Evolutionary conservation across 1,139 yeast species (phyloP), one percentile per base, ranked within the genome.

Genomic region (Debaryomycetaceae sp.): DNA sequence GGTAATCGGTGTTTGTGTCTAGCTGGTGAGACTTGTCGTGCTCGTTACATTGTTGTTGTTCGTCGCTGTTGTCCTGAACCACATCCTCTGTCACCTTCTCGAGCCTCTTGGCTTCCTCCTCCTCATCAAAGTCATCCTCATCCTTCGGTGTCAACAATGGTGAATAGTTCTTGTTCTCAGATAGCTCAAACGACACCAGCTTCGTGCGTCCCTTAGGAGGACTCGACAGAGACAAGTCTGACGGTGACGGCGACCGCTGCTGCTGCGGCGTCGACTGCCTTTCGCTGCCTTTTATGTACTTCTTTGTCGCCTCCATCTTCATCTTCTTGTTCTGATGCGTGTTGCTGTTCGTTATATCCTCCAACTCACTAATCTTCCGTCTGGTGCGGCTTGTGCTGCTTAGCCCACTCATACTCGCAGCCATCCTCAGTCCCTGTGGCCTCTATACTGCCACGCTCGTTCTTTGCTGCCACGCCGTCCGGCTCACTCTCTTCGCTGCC

Each of bases 91-190:
- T 29, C 27, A 31, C 37, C 22, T 35, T n/a, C 8, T 35, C 36
- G 20, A 38, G 44, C 23, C 22, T 23, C 14, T 34, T 29, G 14
- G 24, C 47, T n/a, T 42, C 41, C 24, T 43, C 53, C 14, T 47
- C 45, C 6, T 49, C 57, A 34, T 56, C 58, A 37, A 65, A 69
- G 44, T 69, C 70, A 43, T 69, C 74, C 38, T 72, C 76, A 29
- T 72, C 75, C 48, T 70, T 72, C 9, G 78, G 78, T 1, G 78
- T 72, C 46, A 72, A 60, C 36, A 72, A 60, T 6, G 76, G 75
- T 43, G 72, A 62, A 48, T 63, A 65, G 34, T 50, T 53, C 49
- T 59, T 57, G 45, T 62, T 63, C 33, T 54, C 45, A 5, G 55
- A 49, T 33, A 59, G 52, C 37, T 58, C 65, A 46, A 64, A 64